phyloP scores from a whole-genome alignment of 1,284 basidiomycete genomes.

The Ustilago curta region DNA sequence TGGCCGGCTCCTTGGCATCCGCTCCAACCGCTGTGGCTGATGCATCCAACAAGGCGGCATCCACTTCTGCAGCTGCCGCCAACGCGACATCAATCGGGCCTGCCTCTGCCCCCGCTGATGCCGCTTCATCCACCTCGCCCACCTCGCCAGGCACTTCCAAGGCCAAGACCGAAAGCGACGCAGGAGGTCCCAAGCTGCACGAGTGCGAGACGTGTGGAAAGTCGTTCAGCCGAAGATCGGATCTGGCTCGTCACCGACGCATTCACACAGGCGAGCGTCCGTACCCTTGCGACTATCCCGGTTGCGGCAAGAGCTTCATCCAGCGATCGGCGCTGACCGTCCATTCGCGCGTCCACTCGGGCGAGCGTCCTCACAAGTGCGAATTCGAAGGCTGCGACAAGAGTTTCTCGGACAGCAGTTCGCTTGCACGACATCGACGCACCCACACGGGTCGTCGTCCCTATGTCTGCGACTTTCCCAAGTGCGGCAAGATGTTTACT shows the following conservation, averaged over 20 bases:
- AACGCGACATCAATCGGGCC: conserved; percentile 9
- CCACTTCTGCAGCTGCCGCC: conserved; percentile 11
- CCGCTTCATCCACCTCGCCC: conserved; percentile 32
- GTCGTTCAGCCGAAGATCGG: conserved; percentile 67
- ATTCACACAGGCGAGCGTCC: conserved; percentile 91
- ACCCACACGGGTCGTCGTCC: conserved; percentile 75
- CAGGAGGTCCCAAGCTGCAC: conserved; percentile 67
- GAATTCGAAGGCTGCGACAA: conserved; percentile 74
- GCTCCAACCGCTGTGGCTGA: conserved; percentile 14
- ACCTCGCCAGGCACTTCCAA: conserved; percentile 36
- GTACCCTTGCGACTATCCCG: conserved; percentile 74
- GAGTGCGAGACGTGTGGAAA: conserved; percentile 66
- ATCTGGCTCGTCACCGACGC: conserved; percentile 75
- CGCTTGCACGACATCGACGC: conserved; percentile 76
- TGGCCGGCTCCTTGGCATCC: conserved; percentile 29
- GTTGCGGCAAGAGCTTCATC: conserved; percentile 69
- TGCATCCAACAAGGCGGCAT: conserved; percentile 13
- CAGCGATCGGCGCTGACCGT: conserved; percentile 78
- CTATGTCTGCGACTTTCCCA: conserved; percentile 67
- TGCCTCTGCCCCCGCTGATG: conserved; percentile 14
- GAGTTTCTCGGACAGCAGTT: conserved; percentile 74
- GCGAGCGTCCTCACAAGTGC: conserved; percentile 87
- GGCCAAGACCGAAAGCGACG: conserved; percentile 62
- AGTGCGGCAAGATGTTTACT: conserved; percentile 68
- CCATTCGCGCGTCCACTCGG: conserved; percentile 85